Base-by-base conservation (phyloP, 176 grass and related monocot genomes). In the Eragrostis curvula region DNA sequence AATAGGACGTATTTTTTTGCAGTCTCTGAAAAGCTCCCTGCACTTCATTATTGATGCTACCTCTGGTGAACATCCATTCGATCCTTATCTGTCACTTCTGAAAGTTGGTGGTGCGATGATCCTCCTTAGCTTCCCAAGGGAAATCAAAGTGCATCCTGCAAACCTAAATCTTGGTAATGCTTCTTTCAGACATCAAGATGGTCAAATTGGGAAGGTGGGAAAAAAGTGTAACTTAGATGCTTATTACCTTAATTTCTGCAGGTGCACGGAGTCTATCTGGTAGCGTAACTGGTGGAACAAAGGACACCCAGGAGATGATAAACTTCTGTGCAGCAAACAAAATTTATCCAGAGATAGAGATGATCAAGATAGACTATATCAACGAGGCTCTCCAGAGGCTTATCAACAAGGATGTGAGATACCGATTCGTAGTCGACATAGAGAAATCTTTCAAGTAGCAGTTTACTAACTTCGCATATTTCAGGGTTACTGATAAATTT, bases 31-130 rank as follows among this genome's bases (percentile, higher is more conserved):
- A 66, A 88, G 60, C 11, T 92, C 88, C 41, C 68, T 94, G 73
- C 68, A 97, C 68, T 97, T 92, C 89, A 97, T 97, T 30, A 18
- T 97, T 12, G 91, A 97, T 64, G 82, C 89, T 27, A 87, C 92
- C 5, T 85, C 94, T n/a, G 92, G 92, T 18, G 76, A 92, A 67
- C 94, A 97, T 79, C 89, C 91, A 27, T 92, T 97, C 1, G 94
- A 97, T 75, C 92, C 89, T 5, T 97, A 94, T 78, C 80, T 97
- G 7, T 84, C 86, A 9, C 85, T 94, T 9, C 89, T 97, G 29
- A 92, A 90, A 73, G 66, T 97, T 77, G 80, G 84, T 61, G 94
- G 94, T 6, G 75, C 89, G 18, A 90, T 97, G 87, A 68, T 15
- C 27, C 45, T 97, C 2, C 62, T 94, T 12, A 23, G 91, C 64